A percentile compares a stretch with the other conserved stretches of the same genome.
Conservation (phyloP, 83 land plant species). For the Larix sibirica region DNA sequence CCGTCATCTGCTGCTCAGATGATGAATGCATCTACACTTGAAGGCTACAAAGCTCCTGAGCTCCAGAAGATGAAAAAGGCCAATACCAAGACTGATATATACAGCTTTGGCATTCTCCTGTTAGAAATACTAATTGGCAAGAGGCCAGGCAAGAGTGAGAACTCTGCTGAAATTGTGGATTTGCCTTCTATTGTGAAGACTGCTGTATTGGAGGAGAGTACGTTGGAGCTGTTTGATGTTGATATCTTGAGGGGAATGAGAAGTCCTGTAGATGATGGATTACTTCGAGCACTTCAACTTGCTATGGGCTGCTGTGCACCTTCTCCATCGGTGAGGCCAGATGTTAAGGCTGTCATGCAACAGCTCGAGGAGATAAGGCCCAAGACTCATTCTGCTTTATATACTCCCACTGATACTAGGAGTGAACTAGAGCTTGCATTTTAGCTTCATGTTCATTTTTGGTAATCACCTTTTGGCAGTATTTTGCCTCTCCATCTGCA, state of each 20-base stretch:
- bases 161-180: conserved; percentile 43
- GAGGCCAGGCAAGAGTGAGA: conserved; percentile 64
- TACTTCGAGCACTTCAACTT: conserved; percentile 79
- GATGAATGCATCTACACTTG: conserved; percentile 50
- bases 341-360: conserved; percentile 70
- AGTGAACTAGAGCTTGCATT: conserved; percentile 44
- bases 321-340: conserved; percentile 71
- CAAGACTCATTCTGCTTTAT: conserved; percentile 68
- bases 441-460: background rate
- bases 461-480: too few relatives aligned
- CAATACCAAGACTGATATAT: conserved; percentile 73
- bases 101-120: conserved; percentile 72
- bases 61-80: conserved; percentile 78
- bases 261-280: conserved; percentile 75
- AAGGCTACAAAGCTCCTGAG: conserved; percentile 86
- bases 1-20: conserved; percentile 65
- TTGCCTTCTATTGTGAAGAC: conserved; percentile 75
- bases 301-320: conserved; percentile 94
- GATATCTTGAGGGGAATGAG: conserved; percentile 71
- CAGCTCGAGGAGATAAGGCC: conserved; percentile 87
- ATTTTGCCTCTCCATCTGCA: background rate
- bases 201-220: conserved; percentile 80
- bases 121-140: conserved; percentile 74
- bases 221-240: conserved; percentile 76
- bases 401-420: conserved; percentile 64